Evolutionary conservation across 2,329 filamentous ascomycete species (phyloP).

Genomic region (Phoma sp.): DNA sequence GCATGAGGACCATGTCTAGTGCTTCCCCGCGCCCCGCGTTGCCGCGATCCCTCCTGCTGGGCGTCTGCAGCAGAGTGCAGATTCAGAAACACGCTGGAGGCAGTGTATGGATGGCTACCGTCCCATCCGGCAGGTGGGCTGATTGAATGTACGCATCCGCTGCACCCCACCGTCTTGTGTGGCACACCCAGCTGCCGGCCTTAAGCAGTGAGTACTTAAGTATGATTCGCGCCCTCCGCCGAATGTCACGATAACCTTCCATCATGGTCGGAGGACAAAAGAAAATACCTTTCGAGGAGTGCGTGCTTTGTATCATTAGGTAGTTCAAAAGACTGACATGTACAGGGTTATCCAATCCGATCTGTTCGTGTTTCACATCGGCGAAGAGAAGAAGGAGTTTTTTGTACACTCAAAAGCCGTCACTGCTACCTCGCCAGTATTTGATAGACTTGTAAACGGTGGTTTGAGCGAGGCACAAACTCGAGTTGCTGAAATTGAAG

Average conservation of each 20-base stretch:
- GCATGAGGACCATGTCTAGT: background rate
- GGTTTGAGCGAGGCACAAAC: constrained; percentile 28
- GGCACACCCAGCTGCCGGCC: background rate
- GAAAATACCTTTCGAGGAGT: constrained; percentile 21
- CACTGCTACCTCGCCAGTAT: constrained; percentile 24
- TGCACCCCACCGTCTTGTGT: constrained; percentile 17
- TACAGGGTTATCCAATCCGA: constrained; percentile 28
- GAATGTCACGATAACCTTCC: background rate
- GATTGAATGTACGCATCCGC: constrained; percentile 2
- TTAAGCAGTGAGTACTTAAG: background rate
- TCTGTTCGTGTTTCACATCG: constrained; percentile 36
- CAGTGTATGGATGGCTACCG: background rate
- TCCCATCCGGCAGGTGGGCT: constrained; percentile 6
- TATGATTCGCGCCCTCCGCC: background rate
- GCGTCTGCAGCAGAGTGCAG: constrained; percentile 5
- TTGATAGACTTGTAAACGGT: constrained; percentile 31
- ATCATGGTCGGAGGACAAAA: constrained; percentile 14
- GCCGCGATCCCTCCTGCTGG: background rate
- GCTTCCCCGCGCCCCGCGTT: background rate
- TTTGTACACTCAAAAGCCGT: constrained; percentile 31
- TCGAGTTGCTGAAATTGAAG: constrained; percentile 19
- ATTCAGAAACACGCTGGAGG: background rate
- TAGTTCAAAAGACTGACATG: background rate
- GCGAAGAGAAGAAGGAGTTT: constrained; percentile 24
- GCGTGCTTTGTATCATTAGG: background rate